Evolutionary conservation across 352 stramenopile genomes (phyloP), one percentile per base, ranked within the genome.

Genomic region (Phytophthora pseudosyringae): DNA sequence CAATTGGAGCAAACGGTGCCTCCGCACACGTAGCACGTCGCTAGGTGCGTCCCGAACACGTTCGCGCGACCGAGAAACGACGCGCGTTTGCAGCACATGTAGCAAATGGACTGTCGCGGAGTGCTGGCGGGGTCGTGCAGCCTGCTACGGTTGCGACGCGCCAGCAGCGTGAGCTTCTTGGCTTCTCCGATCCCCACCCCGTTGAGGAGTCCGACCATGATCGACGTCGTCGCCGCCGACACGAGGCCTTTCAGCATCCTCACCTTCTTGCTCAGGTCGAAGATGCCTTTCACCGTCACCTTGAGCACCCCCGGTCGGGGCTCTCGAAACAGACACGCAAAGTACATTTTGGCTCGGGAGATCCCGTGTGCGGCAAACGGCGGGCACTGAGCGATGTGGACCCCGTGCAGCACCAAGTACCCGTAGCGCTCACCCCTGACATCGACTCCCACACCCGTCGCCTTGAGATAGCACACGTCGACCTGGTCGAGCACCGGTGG

Each of bases 141-240:
- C 4, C 9, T 26, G 6, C 21, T 16, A 9, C 41, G 53, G 16
- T 69, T 69, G 18, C 55, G 57, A 29, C 64, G 59, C 15, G 62
- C 59, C 29, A 87, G 15, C 15, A 84, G 57, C 0, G 75, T 87
- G 15, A 86, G 60, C 52, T 83, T 86, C 66, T 86, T 86, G 52
- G 77, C 72, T 44, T 78, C 58, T 0, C 74, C 68, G n/a, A 71
- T 78, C 5, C 64, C 63, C 12, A 83, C 68, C 10, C 73, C 74
- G 28, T 75, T 79, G n/a, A 87, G 54, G 33, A 81, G 31, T 10
- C 75, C 73, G 4, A 74, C 59, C 51, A 79, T 73, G 13, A 84
- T 43, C 1, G 69, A 73, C 8, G 63, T 63, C 3, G 74, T 83
- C 1, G 69, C 64, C 6, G 67, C 52, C 9, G 62, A 59, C 13